phyloP scores from a whole-genome alignment of 768 basidiomycete genomes.

The Rhodotorula toruloides region DNA sequence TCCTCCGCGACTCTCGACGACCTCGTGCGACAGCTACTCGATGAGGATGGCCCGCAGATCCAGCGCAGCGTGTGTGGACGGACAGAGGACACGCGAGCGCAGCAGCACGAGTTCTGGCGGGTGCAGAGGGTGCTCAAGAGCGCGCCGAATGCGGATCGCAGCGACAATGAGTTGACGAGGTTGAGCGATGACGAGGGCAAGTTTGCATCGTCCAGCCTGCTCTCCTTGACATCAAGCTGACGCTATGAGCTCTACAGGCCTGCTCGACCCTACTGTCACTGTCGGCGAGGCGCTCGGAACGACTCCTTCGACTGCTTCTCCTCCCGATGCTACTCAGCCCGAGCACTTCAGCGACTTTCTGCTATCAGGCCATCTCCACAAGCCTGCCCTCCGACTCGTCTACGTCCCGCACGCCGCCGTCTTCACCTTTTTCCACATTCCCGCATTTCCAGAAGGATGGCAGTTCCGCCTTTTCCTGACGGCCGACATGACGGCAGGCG shows the following conservation, averaged over 20 bases:
- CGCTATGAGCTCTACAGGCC: no score
- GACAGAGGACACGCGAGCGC: not conserved
- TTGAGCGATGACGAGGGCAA: slow-evolving; percentile 59
- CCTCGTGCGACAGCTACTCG: slow-evolving; percentile 25
- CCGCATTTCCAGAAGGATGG: slow-evolving; percentile 71
- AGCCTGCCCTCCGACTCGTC: slow-evolving; percentile 64
- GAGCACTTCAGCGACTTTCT: slow-evolving; percentile 62
- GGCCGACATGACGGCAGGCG: slow-evolving; percentile 55
- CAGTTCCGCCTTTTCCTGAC: slow-evolving; percentile 63
- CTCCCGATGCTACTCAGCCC: slow-evolving; percentile 52
- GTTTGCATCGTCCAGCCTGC: not conserved
- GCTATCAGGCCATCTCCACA: slow-evolving; percentile 63
- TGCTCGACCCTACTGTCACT: slow-evolving; percentile 5
- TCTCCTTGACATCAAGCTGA: no score
- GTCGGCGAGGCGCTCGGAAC: slow-evolving; percentile 28
- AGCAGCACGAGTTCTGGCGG: slow-evolving; percentile 19
- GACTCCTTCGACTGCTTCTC: slow-evolving; percentile 51
- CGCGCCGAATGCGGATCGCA: slow-evolving; percentile 54
- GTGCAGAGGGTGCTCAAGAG: slow-evolving; percentile 30
- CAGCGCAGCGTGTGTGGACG: slow-evolving; percentile 13
- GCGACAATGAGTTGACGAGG: slow-evolving; percentile 62
- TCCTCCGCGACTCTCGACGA: slow-evolving; percentile 2
- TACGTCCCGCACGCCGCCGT: slow-evolving; percentile 62
- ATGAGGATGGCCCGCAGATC: slow-evolving; percentile 37
- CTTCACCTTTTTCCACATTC: slow-evolving; percentile 58